Base-by-base conservation (phyloP, 2,329 filamentous ascomycete species). In the Zasmidium cellare region DNA sequence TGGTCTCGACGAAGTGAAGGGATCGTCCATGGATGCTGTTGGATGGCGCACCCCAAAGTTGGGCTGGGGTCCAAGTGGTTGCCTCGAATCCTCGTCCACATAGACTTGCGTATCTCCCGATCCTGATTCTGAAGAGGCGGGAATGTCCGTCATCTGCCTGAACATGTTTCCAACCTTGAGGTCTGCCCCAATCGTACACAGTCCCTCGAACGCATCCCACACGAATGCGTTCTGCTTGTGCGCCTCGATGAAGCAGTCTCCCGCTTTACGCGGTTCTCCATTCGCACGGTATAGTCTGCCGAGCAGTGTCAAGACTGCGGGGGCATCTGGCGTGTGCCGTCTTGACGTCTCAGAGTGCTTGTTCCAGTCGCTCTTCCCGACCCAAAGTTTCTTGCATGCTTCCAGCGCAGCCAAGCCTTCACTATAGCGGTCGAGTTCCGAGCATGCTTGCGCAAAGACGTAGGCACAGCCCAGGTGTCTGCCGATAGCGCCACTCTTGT, bases 191-290 rank as follows among this genome's bases (percentile, higher is more conserved):
- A 84, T 90, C 70, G 97, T 92, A 72, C 92, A 96, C 7, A 99
- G 82, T 16, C 86, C 88, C 20, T 88, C 87, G 69, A 97, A 97
- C 0, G 93, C 92, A 79, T 99, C 94, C 94, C 94, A 99, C 84
- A 96, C 94, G 75, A 97, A 93, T 1, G 94, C 92, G 69, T 97
- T 99, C 55, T 87, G 75, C 75, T 92, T 96, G 67, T 99, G 78
- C 5, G 92, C 86, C 59, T 96, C 91, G 65, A 96, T 91, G 71
- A 94, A 97, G 73, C 86, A 91, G 64, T 89, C 84, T 16, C 93
- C 86, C 7, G 94, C 92, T 74, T 90, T 92, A 69, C 89, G 89
- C 68, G 90, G 83, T 66, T 96, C 85, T 60, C 83, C 89, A 67
- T 94, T 88, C 2, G 85, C 90, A 50, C 89, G 86, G 77, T 92